Evolutionary conservation across 495 filamentous ascomycete genomes (phyloP), one percentile per base, ranked within the genome.

Genomic region (Penicillium cataractarum): DNA sequence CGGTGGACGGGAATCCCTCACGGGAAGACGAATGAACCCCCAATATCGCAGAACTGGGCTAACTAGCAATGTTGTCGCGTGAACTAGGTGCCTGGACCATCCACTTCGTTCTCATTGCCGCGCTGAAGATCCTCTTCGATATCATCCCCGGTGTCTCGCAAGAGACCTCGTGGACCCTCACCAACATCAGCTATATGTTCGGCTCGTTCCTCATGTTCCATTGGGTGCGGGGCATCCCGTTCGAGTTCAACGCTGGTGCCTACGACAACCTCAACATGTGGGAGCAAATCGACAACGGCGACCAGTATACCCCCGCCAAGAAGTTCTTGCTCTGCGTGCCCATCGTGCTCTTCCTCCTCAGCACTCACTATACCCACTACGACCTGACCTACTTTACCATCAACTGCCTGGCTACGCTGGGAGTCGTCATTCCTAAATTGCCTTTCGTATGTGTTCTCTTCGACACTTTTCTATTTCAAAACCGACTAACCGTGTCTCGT

Each of bases 211-310:
- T 99, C 72, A 99, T 98, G 95, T 99, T 99, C 76, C 95, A 99
- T 80, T 97, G 89, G 82, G 95, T 99, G 69, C 92, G 93, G 71
- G 95, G 95, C 73, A 92, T 98, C 55, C 95, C 95, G 17, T 99
- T 99, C 78, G 95, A 99, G 72, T 99, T 98, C 84, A 97, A 99
- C 74, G 88, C 92, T n/a, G 95, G 95, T 53, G 95, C 95, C 61
- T 99, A 97, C 81, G 95, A 99, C 78, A 97, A 98, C 73, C 84
- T 98, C 66, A 98, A 97, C 79, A 97, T 99, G 93, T 99, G 95
- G 95, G 95, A 99, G 82, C 95, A 99, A 82, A 99, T 99, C 73
- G 95, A 99, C 80, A 95, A 99, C 70, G 95, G 95, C 31, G 95
- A 95, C 75, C 95, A 99, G 74, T 99, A 97, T 80, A 99, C 95